A percentile compares a stretch with the other conserved stretches of the same genome.
These are phyloP conservation scores for Scheffersomyces quercinus DNA, from an alignment of 1,139 yeast genomes.

Conservation along the genomic window DNA sequence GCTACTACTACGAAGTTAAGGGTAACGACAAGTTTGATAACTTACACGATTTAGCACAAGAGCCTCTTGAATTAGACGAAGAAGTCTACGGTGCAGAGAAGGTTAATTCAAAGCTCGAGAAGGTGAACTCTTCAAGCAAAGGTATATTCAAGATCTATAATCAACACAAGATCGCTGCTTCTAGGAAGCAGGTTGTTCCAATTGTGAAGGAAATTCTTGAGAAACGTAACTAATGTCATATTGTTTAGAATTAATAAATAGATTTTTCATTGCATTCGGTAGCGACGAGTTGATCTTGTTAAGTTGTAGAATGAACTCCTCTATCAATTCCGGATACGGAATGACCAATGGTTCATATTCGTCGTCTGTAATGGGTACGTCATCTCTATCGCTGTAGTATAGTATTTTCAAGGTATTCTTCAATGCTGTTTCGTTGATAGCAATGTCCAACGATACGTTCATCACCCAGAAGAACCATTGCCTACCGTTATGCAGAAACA, in stretches of 20 bases:
- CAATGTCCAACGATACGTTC: slow-evolving; percentile 19
- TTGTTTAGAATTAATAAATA: slow-evolving; percentile 8
- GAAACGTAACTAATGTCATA: slow-evolving; percentile 17
- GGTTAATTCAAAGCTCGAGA: slow-evolving; percentile 4
- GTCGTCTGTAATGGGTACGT: slow-evolving; percentile 6
- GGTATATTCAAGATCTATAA: slow-evolving; percentile 33
- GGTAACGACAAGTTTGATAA: slow-evolving; percentile 18
- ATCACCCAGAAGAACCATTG: slow-evolving; percentile 22
- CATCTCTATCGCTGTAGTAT: slow-evolving; percentile 10
- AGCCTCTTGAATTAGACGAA: slow-evolving; percentile 13
- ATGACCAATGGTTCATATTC: slow-evolving; percentile 19
- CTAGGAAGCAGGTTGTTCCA: slow-evolving; percentile 89
- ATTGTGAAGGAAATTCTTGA: slow-evolving; percentile 38
- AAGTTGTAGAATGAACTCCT: slow-evolving; percentile 27
- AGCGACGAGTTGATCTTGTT: slow-evolving; percentile 23
- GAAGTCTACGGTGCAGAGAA: slow-evolving; percentile 11
- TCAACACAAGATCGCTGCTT: slow-evolving; percentile 61
- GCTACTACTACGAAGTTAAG: slow-evolving; percentile 30
- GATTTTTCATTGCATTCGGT: slow-evolving; percentile 28
- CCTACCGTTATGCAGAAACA: slow-evolving; percentile 18
- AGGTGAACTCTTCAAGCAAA: neutral
- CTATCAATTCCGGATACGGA: slow-evolving; percentile 13
- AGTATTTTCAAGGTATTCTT: slow-evolving; percentile 18
- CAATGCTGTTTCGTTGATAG: slow-evolving; percentile 8
- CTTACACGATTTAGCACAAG: slow-evolving; percentile 26